phyloP scores from a whole-genome alignment of 768 basidiomycete species.

The Suillus cothurnatus region DNA sequence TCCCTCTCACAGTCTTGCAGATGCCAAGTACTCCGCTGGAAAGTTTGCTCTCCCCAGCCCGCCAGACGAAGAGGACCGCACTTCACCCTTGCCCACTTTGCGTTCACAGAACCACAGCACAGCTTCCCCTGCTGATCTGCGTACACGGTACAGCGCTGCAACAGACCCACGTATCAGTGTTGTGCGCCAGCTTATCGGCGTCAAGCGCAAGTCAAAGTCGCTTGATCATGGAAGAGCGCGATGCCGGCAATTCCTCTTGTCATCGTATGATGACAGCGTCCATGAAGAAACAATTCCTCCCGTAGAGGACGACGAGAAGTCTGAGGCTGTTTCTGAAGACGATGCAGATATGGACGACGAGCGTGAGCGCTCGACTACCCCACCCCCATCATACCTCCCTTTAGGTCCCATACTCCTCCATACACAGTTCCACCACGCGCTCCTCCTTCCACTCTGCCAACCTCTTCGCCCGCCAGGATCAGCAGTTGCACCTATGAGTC shows the following conservation, averaged over 20 bases:
- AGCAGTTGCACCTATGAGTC: conserved; percentile 47
- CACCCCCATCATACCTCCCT: conserved; percentile 71
- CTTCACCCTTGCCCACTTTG: conserved; percentile 26
- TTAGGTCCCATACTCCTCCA: conserved; percentile 68
- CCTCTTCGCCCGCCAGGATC: conserved; percentile 63
- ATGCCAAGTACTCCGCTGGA: conserved; percentile 74
- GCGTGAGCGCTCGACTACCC: conserved; percentile 58
- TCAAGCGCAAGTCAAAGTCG: conserved; percentile 67
- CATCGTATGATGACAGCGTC: conserved; percentile 40
- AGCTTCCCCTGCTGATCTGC: conserved; percentile 22
- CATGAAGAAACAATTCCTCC: conserved; percentile 26
- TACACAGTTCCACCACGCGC: conserved; percentile 65
- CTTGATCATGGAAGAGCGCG: conserved; percentile 39
- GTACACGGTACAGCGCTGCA: conserved; percentile 51
- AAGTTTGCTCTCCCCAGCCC: conserved; percentile 75
- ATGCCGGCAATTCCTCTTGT: conserved; percentile 45
- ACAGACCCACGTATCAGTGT: conserved; percentile 78
- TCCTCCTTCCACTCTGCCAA: conserved; percentile 61
- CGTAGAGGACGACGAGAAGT: conserved; percentile 36
- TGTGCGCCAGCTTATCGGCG: conserved; percentile 65
- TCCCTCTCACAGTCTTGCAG: conserved; percentile 57
- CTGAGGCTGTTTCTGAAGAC: conserved; percentile 43
- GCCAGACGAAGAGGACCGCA: conserved; percentile 50
- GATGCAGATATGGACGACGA: conserved; percentile 40
- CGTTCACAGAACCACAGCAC: not conserved